These are phyloP conservation scores for Curvularia verruculosa DNA, from an alignment of 2,329 filamentous ascomycete genomes.

Conservation along the genomic window DNA sequence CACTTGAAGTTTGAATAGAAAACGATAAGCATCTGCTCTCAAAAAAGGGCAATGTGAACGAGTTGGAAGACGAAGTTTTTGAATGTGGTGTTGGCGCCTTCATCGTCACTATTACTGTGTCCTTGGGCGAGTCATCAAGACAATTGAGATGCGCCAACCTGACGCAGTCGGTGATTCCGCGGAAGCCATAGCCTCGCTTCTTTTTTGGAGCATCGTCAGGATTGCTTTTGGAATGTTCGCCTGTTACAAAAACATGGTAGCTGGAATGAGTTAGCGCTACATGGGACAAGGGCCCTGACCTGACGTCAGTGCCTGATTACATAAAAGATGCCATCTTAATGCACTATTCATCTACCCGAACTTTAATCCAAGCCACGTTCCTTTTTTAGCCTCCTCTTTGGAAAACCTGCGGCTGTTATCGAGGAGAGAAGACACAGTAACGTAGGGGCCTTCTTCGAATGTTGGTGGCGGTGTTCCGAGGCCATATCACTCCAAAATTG, in stretches of 20 bases:
- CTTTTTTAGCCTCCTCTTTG: background rate
- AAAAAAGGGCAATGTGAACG: background rate
- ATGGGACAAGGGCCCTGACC: background rate
- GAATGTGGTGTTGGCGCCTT: background rate
- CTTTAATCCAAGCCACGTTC: background rate
- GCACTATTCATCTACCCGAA: background rate
- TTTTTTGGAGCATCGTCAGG: background rate
- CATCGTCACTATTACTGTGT: background rate
- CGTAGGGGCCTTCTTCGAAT: background rate
- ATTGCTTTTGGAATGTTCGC: background rate
- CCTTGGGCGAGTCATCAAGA: background rate
- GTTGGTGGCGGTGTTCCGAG: background rate
- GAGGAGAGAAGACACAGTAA: background rate
- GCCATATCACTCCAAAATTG: background rate
- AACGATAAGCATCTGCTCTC: background rate
- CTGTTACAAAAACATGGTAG: background rate
- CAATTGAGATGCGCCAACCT: constrained; percentile 5
- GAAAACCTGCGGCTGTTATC: background rate
- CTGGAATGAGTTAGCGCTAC: background rate
- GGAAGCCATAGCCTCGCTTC: background rate
- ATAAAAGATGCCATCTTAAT: background rate
- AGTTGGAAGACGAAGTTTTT: background rate
- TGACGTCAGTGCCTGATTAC: background rate
- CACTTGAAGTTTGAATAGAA: background rate
- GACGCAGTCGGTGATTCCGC: constrained; percentile 9